phyloP scores from a whole-genome alignment of 257 asterid genomes.

The Plantago elongata region DNA sequence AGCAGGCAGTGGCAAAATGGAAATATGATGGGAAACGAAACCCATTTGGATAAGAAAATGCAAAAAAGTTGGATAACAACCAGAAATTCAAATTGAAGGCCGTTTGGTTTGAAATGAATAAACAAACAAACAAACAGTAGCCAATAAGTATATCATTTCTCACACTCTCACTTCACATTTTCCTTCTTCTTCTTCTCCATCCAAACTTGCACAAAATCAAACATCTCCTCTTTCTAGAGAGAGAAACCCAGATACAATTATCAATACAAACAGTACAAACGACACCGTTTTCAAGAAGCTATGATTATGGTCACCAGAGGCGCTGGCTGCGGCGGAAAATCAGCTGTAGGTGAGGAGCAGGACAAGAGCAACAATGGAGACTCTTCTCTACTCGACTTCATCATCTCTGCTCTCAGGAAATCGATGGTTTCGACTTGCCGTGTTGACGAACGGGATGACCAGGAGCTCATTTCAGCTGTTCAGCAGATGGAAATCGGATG shows the following conservation, averaged over 20 bases:
- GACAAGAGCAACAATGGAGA: conserved; percentile 32
- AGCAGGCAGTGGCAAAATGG: conserved; percentile 26
- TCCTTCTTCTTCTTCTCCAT: no score
- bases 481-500: conserved; percentile 88
- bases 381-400: conserved; percentile 52
- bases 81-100: conserved; percentile 58
- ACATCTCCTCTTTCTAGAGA: conserved; percentile 14
- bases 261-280: conserved; percentile 14
- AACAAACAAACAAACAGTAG: conserved; percentile 28
- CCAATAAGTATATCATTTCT: conserved; percentile 16
- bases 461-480: conserved; percentile 54
- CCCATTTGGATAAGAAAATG: conserved; percentile 11
- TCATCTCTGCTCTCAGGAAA: conserved; percentile 72
- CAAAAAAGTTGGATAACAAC: conserved; percentile 10
- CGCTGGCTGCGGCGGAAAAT: conserved; percentile 52
- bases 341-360: conserved; percentile 36
- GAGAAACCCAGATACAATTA: conserved; percentile 19
- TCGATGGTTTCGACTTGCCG: conserved; percentile 90
- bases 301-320: conserved; percentile 69
- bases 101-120: conserved; percentile 35
- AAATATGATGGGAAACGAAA: conserved; percentile 9
- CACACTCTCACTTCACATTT: no score
- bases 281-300: background rate
- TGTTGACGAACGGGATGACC: conserved; percentile 47
- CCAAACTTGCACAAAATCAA: no score